These are phyloP conservation scores for Avena insularis DNA, from an alignment of 176 grass and related monocot species.

Conservation along the genomic window DNA sequence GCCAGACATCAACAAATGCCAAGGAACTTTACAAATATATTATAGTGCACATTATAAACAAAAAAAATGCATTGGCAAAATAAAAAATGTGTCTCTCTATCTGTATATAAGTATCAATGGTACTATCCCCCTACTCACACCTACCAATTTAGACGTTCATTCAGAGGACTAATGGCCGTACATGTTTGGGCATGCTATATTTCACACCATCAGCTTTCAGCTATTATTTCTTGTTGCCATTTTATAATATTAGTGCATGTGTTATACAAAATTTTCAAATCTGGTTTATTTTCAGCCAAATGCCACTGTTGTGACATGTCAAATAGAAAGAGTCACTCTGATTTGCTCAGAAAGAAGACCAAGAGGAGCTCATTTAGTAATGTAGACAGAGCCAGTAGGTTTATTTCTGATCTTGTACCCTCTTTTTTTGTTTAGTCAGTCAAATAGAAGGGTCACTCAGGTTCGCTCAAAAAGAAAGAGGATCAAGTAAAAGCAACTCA, in stretches of 20 bases:
- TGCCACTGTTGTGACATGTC: conserved; percentile 12
- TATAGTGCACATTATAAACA: neutral
- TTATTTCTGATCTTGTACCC: conserved; percentile 10
- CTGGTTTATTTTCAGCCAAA: neutral
- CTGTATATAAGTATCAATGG: no score
- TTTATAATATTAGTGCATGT: neutral
- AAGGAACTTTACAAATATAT: neutral
- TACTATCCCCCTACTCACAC: conserved; percentile 33
- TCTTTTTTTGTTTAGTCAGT: neutral
- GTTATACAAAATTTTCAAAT: neutral
- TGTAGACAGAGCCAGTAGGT: conserved; percentile 7
- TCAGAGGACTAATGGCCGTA: no score
- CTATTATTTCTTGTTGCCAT: conserved; percentile 19
- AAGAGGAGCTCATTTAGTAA: conserved; percentile 21
- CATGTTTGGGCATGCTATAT: neutral
- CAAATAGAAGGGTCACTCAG: neutral
- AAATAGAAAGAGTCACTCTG: neutral
- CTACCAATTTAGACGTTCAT: conserved; percentile 23
- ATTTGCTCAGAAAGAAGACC: conserved; percentile 19
- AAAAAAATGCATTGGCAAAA: neutral
- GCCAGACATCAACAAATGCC: neutral
- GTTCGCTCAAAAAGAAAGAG: neutral
- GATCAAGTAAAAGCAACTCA: neutral
- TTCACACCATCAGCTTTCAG: neutral
- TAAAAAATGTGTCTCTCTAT: neutral